Evolutionary conservation across 2,329 filamentous ascomycete species (phyloP).

Genomic region (Aureobasidium sp.): DNA sequence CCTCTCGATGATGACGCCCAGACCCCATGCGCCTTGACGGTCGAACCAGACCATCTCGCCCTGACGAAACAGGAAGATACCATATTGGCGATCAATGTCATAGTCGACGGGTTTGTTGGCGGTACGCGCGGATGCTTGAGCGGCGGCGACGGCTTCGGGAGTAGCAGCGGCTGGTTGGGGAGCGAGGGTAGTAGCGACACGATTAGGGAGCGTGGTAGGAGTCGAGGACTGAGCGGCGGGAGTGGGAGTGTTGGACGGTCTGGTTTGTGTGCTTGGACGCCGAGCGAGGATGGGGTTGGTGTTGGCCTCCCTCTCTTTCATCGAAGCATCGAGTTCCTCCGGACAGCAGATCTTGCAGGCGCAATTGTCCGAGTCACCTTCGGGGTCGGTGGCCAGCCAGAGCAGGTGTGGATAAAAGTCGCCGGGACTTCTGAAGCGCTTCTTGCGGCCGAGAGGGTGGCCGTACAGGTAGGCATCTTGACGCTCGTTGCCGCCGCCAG

Average conservation of each 20-base stretch:
- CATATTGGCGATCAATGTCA: constrained; percentile 39
- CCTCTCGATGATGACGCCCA: constrained; percentile 44
- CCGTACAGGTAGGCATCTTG: constrained; percentile 55
- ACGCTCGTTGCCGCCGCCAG: constrained; percentile 43
- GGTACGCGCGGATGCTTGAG: neutral
- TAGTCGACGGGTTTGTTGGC: constrained; percentile 35
- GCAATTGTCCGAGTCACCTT: constrained; percentile 47
- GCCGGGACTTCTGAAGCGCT: constrained; percentile 49
- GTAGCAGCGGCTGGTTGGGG: constrained; percentile 20
- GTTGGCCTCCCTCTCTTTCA: constrained; percentile 29
- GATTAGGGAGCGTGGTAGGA: neutral
- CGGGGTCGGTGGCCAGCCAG: constrained; percentile 48
- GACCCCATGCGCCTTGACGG: constrained; percentile 44
- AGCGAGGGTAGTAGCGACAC: constrained; percentile 10
- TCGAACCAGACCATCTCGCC: constrained; percentile 52
- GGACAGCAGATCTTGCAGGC: constrained; percentile 50
- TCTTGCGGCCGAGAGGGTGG: constrained; percentile 48
- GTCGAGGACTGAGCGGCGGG: neutral
- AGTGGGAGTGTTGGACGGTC: neutral
- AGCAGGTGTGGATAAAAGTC: constrained; percentile 54
- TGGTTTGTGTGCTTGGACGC: constrained; percentile 15
- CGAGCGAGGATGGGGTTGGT: constrained; percentile 17
- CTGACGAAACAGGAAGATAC: constrained; percentile 43
- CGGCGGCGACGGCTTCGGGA: constrained; percentile 12
- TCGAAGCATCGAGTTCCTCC: constrained; percentile 32